Evolutionary conservation across 352 stramenopile species (phyloP), one percentile per base, ranked within the genome.

Genomic region (Achlya hypogyna): DNA sequence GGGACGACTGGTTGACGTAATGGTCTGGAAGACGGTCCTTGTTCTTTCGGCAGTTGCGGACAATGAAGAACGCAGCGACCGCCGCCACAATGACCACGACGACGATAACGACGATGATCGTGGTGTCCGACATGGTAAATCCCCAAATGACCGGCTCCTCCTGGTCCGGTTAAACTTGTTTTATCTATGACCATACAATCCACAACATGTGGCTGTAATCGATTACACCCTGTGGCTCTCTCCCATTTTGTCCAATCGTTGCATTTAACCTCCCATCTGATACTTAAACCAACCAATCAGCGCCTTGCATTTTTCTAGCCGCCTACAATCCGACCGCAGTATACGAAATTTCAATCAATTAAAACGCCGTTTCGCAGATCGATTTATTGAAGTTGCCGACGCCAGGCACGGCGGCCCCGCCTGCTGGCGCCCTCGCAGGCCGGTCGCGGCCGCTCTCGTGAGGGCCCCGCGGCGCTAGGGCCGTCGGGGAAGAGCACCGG

Each of bases 121-220:
- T 49, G 22, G 34, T 52, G 51, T 67, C 60, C 20, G 38, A 38
- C 60, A 67, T 67, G 14, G 18, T 45, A 67, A 67, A 67, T 38
- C 2, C 43, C 16, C 60, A 67, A 67, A 67, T 67, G 60, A 67
- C 42, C 9, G 9, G 40, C 12, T 10, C 25, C n/a, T 45, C n/a
- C 8, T 12, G 49, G 12, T 20, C 16, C 25, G 12, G 25, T 3
- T 56, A 20, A n/a, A 56, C 49, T 56, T 31, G 16, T 1, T 3
- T 56, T 10, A 56, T 12, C 10, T 56, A 38, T 56, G 49, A 12
- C 25, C 31, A 56, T 56, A 56, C 49, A 56, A 56, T 27, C n/a
- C 25, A 22, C 49, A 16, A 56, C 25, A 38, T 31, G 1, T 27
- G 25, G 10, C 14, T 38, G 49, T 56, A 35, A 56, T 35, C 49